Evolutionary conservation across 2,329 filamentous ascomycete species (phyloP).

Genomic region (Botryosphaeria dothidea): DNA sequence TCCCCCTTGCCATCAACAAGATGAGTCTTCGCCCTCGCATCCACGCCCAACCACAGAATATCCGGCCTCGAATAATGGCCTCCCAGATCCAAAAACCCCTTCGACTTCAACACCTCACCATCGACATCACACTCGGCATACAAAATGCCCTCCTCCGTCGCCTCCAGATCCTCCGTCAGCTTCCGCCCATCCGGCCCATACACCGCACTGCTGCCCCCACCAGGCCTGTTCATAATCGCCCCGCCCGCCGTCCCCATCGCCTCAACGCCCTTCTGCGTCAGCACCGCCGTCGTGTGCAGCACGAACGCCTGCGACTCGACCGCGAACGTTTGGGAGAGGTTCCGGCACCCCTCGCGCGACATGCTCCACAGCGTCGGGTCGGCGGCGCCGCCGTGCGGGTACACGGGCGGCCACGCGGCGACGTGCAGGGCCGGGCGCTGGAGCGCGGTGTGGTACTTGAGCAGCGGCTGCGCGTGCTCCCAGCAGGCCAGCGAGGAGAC

Average conservation of each 20-base stretch:
- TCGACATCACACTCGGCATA: slow-evolving; percentile 54
- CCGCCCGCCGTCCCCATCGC: slow-evolving; percentile 45
- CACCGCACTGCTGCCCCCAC: slow-evolving; percentile 52
- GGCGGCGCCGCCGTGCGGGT: background rate
- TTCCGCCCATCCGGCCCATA: slow-evolving; percentile 55
- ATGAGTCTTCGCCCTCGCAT: background rate
- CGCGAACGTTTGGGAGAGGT: slow-evolving; percentile 56
- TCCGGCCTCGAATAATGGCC: slow-evolving; percentile 8
- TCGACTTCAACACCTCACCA: slow-evolving; percentile 41
- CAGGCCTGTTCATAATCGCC: slow-evolving; percentile 41
- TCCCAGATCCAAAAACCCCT: slow-evolving; percentile 47
- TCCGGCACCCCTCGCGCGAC: slow-evolving; percentile 33
- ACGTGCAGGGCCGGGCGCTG: slow-evolving; percentile 44
- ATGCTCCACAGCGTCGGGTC: slow-evolving; percentile 10
- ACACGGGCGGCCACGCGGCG: slow-evolving; percentile 41
- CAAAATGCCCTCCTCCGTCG: slow-evolving; percentile 50
- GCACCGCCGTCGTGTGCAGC: slow-evolving; percentile 53
- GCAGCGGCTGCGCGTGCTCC: slow-evolving; percentile 46
- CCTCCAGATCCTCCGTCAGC: slow-evolving; percentile 41
- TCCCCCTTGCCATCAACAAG: background rate
- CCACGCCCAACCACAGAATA: slow-evolving; percentile 12
- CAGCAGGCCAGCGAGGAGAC: slow-evolving; percentile 40
- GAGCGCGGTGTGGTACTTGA: slow-evolving; percentile 45
- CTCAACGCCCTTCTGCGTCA: slow-evolving; percentile 47
- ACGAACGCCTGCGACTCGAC: slow-evolving; percentile 59